Base-by-base conservation (phyloP, 208 protist genomes). In the Balamuthia mandrillaris region DNA sequence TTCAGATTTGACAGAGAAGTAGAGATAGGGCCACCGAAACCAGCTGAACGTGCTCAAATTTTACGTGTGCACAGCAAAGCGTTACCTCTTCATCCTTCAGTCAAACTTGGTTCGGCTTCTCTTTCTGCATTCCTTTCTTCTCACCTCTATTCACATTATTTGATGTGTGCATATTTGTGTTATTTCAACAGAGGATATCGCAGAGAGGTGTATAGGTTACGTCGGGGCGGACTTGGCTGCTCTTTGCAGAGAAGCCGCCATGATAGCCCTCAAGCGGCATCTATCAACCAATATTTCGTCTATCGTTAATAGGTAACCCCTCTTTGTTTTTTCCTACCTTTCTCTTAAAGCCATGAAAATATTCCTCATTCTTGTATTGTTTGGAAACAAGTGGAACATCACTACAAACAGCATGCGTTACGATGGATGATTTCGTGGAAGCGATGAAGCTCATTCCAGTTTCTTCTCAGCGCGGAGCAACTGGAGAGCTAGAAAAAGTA, bases 211-310 rank as follows among this genome's bases (percentile, higher is more conserved):
- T 21, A 51, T 77, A 16, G 89, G 89, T 18, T 91, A 87, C 65
- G 89, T 91, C 2, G 89, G 84, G 27, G 89, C 89, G 37, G 88
- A 90, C 54, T n/a, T 91, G 14, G 74, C 74, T n/a, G 78, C 63
- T 4, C 68, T 91, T 7, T 85, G 66, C 56, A 56, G 87, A 47
- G 84, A 90, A 29, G 77, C 81, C 18, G 66, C 89, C 0, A 33
- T 89, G 7, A 70, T 63, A 21, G 89, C 89, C 0, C 63, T 90
- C 0, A 52, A 85, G 44, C 72, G 54, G 33, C 44, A 60, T 27
- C 31, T 66, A 54, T 5, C 44, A 56, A 47, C n/a, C 45, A 39
- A 45, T n/a, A 82, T 27, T 24, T 3, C 31, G 29, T 45, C 0
- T 72, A 83, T 0, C 29, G 56, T 1, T 2, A n/a, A 6, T 5